phyloP scores from a whole-genome alignment of 177 flowering plant genomes.

The Vitis hybrid region DNA sequence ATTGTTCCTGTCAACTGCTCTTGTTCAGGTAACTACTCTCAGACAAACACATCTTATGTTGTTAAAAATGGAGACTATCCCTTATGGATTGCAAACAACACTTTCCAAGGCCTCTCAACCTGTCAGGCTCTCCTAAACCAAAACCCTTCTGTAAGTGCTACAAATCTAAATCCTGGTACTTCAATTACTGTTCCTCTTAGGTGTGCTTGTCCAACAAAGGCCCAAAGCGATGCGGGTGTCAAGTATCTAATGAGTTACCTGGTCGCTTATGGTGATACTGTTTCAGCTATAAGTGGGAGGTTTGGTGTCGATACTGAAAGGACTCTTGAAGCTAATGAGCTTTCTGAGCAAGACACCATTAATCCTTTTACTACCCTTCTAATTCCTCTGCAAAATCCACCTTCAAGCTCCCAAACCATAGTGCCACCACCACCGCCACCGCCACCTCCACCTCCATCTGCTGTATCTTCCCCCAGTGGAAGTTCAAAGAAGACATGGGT shows the following conservation, averaged over 20 bases:
- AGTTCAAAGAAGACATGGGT: conserved; percentile 57
- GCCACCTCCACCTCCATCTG: conserved; percentile 24
- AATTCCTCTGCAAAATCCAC: conserved; percentile 60
- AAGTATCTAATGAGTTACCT: conserved; percentile 63
- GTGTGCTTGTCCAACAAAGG: conserved; percentile 87
- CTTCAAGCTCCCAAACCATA: conserved; percentile 41
- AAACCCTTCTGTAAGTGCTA: conserved; percentile 11
- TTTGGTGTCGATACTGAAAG: conserved; percentile 45
- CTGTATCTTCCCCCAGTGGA: neutral
- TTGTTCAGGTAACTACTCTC: conserved; percentile 25
- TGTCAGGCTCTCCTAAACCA: conserved; percentile 64
- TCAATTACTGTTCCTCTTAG: conserved; percentile 65
- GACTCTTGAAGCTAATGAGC: conserved; percentile 58
- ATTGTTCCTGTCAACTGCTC: conserved; percentile 24
- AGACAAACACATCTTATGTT: conserved; percentile 16
- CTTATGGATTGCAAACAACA: conserved; percentile 49
- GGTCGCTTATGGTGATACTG: conserved; percentile 34
- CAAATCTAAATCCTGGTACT: conserved; percentile 25
- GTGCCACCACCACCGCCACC: conserved; percentile 3
- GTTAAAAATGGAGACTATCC: neutral
- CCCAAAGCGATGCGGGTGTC: conserved; percentile 49
- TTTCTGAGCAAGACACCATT: conserved; percentile 33
- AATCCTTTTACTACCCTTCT: conserved; percentile 62
- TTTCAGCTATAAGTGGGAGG: conserved; percentile 30
- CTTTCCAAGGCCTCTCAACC: conserved; percentile 70